These are phyloP conservation scores for Nicotiana rustica DNA, from an alignment of 305 asterid genomes.

Conservation along the genomic window DNA sequence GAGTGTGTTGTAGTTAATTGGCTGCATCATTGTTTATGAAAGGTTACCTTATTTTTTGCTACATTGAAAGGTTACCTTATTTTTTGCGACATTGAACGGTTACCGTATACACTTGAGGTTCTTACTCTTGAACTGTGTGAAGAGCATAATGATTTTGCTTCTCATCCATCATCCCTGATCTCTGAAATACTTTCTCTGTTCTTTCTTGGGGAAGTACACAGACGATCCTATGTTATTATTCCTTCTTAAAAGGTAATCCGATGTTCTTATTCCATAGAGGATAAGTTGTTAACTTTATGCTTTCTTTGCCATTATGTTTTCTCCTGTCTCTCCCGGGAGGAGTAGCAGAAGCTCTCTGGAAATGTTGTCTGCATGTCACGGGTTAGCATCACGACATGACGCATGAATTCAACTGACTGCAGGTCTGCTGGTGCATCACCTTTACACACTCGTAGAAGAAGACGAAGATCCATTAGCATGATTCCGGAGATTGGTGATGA, in stretches of 20 bases:
- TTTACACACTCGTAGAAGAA: constrained; percentile 71
- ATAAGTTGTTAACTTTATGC: constrained; percentile 21
- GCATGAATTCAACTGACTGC: constrained; percentile 24
- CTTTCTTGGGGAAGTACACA: constrained; percentile 10
- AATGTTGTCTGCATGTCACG: not conserved
- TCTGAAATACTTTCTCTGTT: constrained; percentile 4
- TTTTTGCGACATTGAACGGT: too few relatives aligned
- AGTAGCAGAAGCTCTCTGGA: constrained; percentile 14
- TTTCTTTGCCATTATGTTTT: constrained; percentile 1
- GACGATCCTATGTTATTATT: not conserved
- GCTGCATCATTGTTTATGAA: not conserved
- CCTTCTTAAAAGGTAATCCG: not conserved
- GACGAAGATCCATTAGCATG: constrained; percentile 80
- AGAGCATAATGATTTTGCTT: constrained; percentile 16
- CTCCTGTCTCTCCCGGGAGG: constrained; percentile 14
- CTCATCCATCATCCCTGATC: not conserved
- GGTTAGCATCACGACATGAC: constrained; percentile 24
- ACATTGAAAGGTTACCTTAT: not conserved
- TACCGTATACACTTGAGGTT: not conserved
- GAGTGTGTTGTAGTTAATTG: not conserved
- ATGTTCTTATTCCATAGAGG: not conserved
- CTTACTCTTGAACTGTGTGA: constrained; percentile 21
- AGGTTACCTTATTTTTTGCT: not conserved
- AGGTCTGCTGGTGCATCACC: constrained; percentile 93
- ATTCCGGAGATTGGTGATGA: constrained; percentile 95